Percentiles rank a stretch among this genome's conserved stretches.
These are phyloP conservation scores for Oropetium thomaeum DNA, from an alignment of 176 grass and related monocot species.

Conservation along the genomic window DNA sequence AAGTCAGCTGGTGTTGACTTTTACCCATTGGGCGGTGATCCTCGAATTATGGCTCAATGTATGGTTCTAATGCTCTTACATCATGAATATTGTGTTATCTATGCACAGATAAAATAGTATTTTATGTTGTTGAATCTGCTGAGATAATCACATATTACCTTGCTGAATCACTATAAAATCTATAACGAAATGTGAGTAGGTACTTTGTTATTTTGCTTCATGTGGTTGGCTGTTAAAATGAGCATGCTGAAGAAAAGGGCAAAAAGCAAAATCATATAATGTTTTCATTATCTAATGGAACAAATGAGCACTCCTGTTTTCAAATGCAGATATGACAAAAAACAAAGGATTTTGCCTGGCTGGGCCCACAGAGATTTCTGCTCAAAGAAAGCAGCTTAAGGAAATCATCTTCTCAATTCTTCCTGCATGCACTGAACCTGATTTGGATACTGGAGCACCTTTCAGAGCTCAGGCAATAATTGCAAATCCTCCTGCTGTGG, in stretches of 20 bases:
- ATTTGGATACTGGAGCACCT: conserved; percentile 77
- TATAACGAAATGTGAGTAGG: background rate
- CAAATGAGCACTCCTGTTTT: background rate
- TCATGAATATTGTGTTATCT: conserved; percentile 21
- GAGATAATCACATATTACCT: background rate
- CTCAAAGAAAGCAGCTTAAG: conserved; percentile 91
- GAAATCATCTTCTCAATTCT: conserved; percentile 95
- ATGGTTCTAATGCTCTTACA: conserved; percentile 44
- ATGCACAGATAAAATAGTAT: conserved; percentile 5
- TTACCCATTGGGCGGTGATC: conserved; percentile 96
- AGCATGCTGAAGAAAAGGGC: conserved; percentile 4
- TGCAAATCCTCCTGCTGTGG: conserved; percentile 95
- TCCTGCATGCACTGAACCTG: conserved; percentile 94
- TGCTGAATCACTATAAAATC: background rate
- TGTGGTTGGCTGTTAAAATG: background rate
- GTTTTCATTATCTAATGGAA: background rate
- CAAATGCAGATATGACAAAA: conserved; percentile 86
- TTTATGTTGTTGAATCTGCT: background rate
- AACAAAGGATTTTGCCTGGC: conserved; percentile 90
- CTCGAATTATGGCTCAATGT: conserved; percentile 85
- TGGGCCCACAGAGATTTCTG: conserved; percentile 75
- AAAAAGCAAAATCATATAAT: background rate
- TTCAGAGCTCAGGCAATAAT: conserved; percentile 97
- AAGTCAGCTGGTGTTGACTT: conserved; percentile 89
- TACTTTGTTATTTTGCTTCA: conserved; percentile 30